A percentile compares a stretch with the other conserved stretches of the same genome.
phyloP scores from a whole-genome alignment of 2,329 filamentous ascomycete genomes.

The Arthrobotrys entomopaga region DNA sequence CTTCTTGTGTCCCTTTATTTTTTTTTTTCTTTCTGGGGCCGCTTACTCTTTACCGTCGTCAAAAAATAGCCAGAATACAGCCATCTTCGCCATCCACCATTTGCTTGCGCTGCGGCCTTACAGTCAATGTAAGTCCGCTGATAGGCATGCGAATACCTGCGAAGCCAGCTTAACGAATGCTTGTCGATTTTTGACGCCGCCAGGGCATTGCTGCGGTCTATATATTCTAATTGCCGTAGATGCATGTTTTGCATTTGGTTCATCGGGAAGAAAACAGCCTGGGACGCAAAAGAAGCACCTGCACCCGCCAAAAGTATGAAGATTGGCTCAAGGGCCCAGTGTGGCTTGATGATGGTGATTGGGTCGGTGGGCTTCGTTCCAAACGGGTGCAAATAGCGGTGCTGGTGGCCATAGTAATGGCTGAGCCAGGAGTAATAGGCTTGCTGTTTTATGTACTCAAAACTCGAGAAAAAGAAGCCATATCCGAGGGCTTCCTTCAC shows the following conservation, averaged over 20 bases:
- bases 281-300: conserved; percentile 74
- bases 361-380: conserved; percentile 40
- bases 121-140: conserved; percentile 74
- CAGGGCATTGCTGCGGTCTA: conserved; percentile 71
- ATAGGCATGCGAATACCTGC: conserved; percentile 76
- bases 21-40: not conserved
- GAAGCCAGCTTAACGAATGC: conserved; percentile 61
- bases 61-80: conserved; percentile 78
- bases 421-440: conserved; percentile 76
- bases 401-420: conserved; percentile 74
- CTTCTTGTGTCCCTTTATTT: not conserved
- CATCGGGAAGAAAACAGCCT: conserved; percentile 76
- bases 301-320: conserved; percentile 77
- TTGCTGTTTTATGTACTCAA: conserved; percentile 78
- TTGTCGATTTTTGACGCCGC: conserved; percentile 60
- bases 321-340: conserved; percentile 78
- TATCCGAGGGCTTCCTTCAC: conserved; percentile 61
- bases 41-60: conserved; percentile 73
- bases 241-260: conserved; percentile 77
- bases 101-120: conserved; percentile 69
- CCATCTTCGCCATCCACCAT: conserved; percentile 70
- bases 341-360: conserved; percentile 71
- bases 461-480: conserved; percentile 71
- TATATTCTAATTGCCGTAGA: conserved; percentile 76
- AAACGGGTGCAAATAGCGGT: conserved; percentile 60